Base-by-base conservation (phyloP, 2,329 filamentous ascomycete genomes). In the Penicillium expansum region DNA sequence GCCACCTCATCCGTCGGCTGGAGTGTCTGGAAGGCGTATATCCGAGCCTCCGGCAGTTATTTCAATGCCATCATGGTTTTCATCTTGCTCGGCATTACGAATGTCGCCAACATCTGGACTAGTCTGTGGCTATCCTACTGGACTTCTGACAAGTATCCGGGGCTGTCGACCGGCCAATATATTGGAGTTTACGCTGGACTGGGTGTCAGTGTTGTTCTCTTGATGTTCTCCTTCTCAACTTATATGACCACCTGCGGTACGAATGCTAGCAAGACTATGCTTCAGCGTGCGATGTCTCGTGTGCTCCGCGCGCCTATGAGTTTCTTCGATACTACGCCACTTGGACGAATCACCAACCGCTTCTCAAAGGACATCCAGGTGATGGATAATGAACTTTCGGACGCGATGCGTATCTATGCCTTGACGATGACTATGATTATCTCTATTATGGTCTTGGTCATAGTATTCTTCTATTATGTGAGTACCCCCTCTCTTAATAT, bases 241-340 rank as follows among this genome's bases (percentile, higher is more conserved):
- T 74, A 85, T 6, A 81, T 97, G 24, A 91, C 92, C 0, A 82
- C 92, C 0, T 84, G 88, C 52, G 91, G 92, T 44, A 97, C 94
- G 1, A 86, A 83, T 20, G 85, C 92, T 5, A 94, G 90, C 69
- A 93, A 89, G 72, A 81, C 82, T 38, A 91, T 97, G 84, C 83
- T 97, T 49, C 85, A 88, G 30, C 81, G 85, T 35, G 93, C 94
- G 7, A 90, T 97, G 67, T 85, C 82, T 9, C 83, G 90, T 16
- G 91, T 94, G 0, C 72, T 88, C 9, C 79, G 85, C 45, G 86
- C 86, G 4, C 86, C 86, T 1, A 87, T 88, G 91, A 89, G 90
- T 5, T 97, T 97, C 77, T 97, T 97, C 76, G 94, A 99, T 68
- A 97, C 94, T 0, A 97, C 94, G 0, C 94, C 94, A 0, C 82